These are phyloP conservation scores for Phyllosticta citriasiana DNA, from an alignment of 2,329 filamentous ascomycete genomes.

Conservation along the genomic window DNA sequence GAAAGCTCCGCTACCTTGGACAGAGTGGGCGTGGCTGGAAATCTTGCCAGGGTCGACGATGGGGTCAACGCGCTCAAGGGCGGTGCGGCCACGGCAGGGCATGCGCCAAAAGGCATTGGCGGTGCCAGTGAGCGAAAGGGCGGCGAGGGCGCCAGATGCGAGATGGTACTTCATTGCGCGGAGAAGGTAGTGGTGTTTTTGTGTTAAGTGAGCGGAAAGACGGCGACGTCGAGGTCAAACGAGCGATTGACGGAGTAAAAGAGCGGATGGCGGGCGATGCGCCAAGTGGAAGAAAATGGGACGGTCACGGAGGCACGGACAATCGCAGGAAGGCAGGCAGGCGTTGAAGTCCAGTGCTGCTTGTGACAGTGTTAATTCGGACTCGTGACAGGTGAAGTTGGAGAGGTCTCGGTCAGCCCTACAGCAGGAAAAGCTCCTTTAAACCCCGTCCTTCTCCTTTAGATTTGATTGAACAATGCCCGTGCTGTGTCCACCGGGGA, in stretches of 20 bases:
- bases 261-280: neutral
- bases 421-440: neutral
- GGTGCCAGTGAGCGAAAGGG: conserved; percentile 24
- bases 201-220: neutral
- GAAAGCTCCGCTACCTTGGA: conserved; percentile 60
- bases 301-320: conserved; percentile 1
- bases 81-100: conserved; percentile 53
- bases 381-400: neutral
- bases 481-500: conserved; percentile 10
- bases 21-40: conserved; percentile 53
- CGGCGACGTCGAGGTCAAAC: neutral
- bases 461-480: conserved; percentile 7
- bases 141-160: conserved; percentile 11
- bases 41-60: conserved; percentile 51
- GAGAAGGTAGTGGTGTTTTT: neutral
- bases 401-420: neutral
- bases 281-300: neutral
- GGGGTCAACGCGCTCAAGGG: conserved; percentile 53
- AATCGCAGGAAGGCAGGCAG: neutral
- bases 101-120: conserved; percentile 62
- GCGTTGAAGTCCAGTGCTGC: neutral
- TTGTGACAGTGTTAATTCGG: neutral
- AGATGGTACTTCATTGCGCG: neutral
- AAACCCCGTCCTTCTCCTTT: conserved; percentile 7
- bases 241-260: conserved; percentile 4